These are phyloP conservation scores for Phoenix dactylifera DNA, from an alignment of 176 grass and related monocot genomes.

Conservation along the genomic window DNA sequence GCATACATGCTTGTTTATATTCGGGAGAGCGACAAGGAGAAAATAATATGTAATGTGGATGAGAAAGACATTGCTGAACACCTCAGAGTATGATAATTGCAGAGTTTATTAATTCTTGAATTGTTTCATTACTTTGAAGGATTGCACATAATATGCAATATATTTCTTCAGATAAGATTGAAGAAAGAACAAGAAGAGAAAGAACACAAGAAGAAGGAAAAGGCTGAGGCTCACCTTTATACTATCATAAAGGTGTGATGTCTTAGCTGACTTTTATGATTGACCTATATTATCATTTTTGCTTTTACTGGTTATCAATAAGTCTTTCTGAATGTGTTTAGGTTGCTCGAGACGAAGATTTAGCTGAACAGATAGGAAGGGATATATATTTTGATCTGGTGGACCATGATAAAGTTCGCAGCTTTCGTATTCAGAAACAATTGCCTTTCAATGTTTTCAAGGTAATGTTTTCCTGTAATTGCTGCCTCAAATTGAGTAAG, in stretches of 20 bases:
- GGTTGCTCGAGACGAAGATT: slow-evolving; percentile 74
- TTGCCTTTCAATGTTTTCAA: slow-evolving; percentile 65
- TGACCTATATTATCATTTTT: too few relatives aligned
- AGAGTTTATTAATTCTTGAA: not conserved
- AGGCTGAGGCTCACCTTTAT: slow-evolving; percentile 91
- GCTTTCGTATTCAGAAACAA: slow-evolving; percentile 90
- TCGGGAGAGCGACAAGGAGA: slow-evolving; percentile 88
- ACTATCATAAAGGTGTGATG: slow-evolving; percentile 73
- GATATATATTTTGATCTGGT: slow-evolving; percentile 87
- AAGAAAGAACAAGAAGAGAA: slow-evolving; percentile 98
- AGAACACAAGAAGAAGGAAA: slow-evolving; percentile 90
- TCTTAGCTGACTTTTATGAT: slow-evolving; percentile 5
- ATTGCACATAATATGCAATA: not conserved
- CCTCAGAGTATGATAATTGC: slow-evolving; percentile 39
- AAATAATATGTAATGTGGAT: slow-evolving; percentile 91
- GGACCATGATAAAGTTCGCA: slow-evolving; percentile 87
- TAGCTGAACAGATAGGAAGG: slow-evolving; percentile 67
- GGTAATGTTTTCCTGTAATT: slow-evolving; percentile 27
- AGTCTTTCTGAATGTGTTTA: slow-evolving; percentile 2
- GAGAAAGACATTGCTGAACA: slow-evolving; percentile 96
- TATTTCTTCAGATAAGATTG: slow-evolving; percentile 57
- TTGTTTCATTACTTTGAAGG: not conserved
- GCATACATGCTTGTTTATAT: slow-evolving; percentile 99
- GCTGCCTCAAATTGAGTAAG: too few relatives aligned
- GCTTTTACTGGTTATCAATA: too few relatives aligned